phyloP scores from a whole-genome alignment of 1,139 yeast species.

The Debaryomycetaceae sp. region DNA sequence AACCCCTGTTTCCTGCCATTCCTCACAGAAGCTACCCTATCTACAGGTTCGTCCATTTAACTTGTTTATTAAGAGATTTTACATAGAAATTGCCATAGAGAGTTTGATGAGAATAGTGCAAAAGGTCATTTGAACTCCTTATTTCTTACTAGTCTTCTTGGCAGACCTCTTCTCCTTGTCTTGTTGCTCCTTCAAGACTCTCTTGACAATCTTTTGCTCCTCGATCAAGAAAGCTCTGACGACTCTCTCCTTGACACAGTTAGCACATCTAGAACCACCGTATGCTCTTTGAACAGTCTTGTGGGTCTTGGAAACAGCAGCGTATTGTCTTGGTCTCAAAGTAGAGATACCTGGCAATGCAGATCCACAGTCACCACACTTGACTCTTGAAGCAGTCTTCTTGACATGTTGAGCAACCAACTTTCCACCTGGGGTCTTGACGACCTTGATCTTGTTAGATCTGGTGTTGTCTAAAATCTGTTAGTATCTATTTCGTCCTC shows the following conservation, averaged over 20 bases:
- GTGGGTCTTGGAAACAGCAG: conserved; percentile 90
- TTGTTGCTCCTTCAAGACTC: conserved; percentile 93
- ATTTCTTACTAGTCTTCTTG: conserved; percentile 35
- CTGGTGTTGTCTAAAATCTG: conserved; percentile 71
- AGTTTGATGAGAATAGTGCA: not conserved
- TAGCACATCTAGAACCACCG: conserved; percentile 99
- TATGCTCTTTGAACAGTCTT: conserved; percentile 98
- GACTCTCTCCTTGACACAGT: conserved; percentile 97
- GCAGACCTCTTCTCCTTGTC: conserved; percentile 69
- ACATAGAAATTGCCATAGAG: not conserved
- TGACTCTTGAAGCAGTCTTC: conserved; percentile 93
- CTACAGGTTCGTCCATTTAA: not conserved
- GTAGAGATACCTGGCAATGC: conserved; percentile 90
- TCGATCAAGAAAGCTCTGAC: conserved; percentile 99
- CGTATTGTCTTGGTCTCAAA: conserved; percentile 97
- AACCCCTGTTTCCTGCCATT: too few relatives aligned
- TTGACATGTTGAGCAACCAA: conserved; percentile 96
- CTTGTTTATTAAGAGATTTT: not conserved
- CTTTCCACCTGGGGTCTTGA: conserved; percentile 99
- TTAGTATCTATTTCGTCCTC: not conserved
- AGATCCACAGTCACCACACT: conserved; percentile 98
- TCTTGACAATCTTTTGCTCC: conserved; percentile 99
- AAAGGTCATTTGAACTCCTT: conserved; percentile 9
- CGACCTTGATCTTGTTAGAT: conserved; percentile 98
- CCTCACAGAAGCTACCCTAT: not conserved